Percentiles rank a stretch among this genome's conserved stretches.
Evolutionary conservation across 2,329 filamentous ascomycete genomes (phyloP).

Genomic region (Alternaria tenuissima): DNA sequence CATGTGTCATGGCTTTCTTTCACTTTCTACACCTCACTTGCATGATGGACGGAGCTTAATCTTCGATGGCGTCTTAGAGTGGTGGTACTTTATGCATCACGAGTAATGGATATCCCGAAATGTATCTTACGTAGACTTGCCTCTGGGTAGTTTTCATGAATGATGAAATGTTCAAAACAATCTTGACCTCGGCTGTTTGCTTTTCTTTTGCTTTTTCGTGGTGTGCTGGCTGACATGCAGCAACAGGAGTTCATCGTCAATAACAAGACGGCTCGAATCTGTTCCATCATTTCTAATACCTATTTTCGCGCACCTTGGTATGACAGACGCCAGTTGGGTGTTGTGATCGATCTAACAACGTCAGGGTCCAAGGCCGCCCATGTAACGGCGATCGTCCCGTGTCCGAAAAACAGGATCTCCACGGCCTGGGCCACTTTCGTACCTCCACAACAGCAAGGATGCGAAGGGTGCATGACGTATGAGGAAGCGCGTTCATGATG

Average conservation of each 20-base stretch:
- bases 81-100: constrained; percentile 43
- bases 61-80: constrained; percentile 48
- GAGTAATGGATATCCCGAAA: constrained; percentile 47
- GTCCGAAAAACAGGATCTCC: constrained; percentile 31
- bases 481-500: constrained; percentile 20
- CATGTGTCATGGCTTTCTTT: constrained; percentile 51
- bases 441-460: constrained; percentile 25
- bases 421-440: constrained; percentile 18
- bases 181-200: neutral
- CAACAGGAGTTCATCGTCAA: neutral
- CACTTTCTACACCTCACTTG: constrained; percentile 42
- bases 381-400: constrained; percentile 27
- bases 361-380: constrained; percentile 18
- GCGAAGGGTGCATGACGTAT: constrained; percentile 27
- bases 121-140: constrained; percentile 47
- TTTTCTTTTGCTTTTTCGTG: neutral
- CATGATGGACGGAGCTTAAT: constrained; percentile 41
- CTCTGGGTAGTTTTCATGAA: constrained; percentile 41
- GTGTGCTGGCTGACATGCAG: neutral
- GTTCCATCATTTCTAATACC: neutral
- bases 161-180: constrained; percentile 42
- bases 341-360: neutral
- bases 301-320: neutral
- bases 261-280: neutral
- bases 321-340: neutral